phyloP scores from a whole-genome alignment of 805 yeast species.

The Gaillardinia entomophila region DNA sequence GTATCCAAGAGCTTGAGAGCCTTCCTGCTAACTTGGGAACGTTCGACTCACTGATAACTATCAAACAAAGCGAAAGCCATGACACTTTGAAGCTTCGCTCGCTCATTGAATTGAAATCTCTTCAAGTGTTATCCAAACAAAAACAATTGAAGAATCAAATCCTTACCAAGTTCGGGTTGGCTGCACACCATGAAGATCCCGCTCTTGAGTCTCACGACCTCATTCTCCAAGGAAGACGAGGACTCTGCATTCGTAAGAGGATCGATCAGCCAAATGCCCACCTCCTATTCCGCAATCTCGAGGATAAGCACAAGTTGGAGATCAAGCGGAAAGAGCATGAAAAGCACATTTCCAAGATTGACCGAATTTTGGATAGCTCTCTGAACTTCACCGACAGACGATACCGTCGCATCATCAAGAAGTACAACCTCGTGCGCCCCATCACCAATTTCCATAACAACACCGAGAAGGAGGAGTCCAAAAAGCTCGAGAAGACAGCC shows the following conservation, averaged over 20 bases:
- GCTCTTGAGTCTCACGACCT: constrained; percentile 47
- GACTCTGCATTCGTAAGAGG: constrained; percentile 62
- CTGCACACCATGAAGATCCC: constrained; percentile 51
- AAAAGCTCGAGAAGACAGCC: constrained; percentile 73
- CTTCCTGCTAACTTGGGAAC: constrained; percentile 70
- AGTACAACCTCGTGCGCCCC: constrained; percentile 24
- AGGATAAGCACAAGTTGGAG: constrained; percentile 64
- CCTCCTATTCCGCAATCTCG: constrained; percentile 67
- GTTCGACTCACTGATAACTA: constrained; percentile 32
- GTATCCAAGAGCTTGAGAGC: constrained; percentile 57
- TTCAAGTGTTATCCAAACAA: constrained; percentile 62
- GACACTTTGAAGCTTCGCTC: constrained; percentile 63
- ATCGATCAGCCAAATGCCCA: constrained; percentile 71
- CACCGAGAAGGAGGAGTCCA: constrained; percentile 71
- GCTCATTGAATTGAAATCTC: constrained; percentile 62
- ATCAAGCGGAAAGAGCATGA: constrained; percentile 43
- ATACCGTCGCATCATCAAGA: constrained; percentile 17
- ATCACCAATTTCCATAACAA: constrained; percentile 45
- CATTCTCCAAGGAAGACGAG: constrained; percentile 62
- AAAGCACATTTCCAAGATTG: constrained; percentile 45
- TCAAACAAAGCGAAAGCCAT: constrained; percentile 24
- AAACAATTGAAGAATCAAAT: constrained; percentile 62
- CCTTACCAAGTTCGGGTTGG: constrained; percentile 46
- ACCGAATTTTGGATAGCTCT: constrained; percentile 20
- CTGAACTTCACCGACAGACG: constrained; percentile 14